Conservation (phyloP, 2,329 filamentous ascomycete genomes). For the Sordariomycetes sp. region DNA sequence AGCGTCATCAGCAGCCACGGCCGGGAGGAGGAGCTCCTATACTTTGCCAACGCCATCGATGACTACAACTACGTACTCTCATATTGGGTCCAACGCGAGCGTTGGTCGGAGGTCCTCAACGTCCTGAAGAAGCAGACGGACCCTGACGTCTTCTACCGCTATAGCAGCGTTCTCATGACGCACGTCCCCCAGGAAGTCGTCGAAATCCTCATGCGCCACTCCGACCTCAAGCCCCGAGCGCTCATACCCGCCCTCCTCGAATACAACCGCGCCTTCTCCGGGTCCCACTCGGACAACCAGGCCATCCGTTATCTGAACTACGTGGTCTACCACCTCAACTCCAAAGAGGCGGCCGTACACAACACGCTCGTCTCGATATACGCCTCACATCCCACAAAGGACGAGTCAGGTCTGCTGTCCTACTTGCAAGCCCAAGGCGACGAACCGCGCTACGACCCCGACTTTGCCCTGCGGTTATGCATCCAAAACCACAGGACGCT, state of each 20-base stretch:
- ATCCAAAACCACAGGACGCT: slow-evolving; percentile 91
- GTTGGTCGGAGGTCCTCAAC: slow-evolving; percentile 77
- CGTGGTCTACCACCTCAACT: slow-evolving; percentile 77
- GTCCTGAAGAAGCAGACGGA: slow-evolving; percentile 92
- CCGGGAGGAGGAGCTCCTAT: slow-evolving; percentile 83
- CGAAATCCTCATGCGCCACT: slow-evolving; percentile 92
- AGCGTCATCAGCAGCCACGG: slow-evolving; percentile 95
- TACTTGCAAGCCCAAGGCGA: slow-evolving; percentile 89
- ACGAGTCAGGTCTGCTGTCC: slow-evolving; percentile 75
- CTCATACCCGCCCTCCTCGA: slow-evolving; percentile 90
- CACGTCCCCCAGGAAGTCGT: slow-evolving; percentile 78
- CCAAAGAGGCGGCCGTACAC: slow-evolving; percentile 79
- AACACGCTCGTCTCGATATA: slow-evolving; percentile 97
- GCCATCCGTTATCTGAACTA: slow-evolving; percentile 90
- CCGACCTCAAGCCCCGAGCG: slow-evolving; percentile 73
- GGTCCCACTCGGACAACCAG: slow-evolving; percentile 66
- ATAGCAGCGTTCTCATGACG: slow-evolving; percentile 93
- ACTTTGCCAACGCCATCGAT: slow-evolving; percentile 78
- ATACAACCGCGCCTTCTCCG: slow-evolving; percentile 73
- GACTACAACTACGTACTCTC: slow-evolving; percentile 93
- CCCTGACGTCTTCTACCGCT: slow-evolving; percentile 88
- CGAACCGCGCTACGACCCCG: slow-evolving; percentile 81
- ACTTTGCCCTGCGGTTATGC: slow-evolving; percentile 91
- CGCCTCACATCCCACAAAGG: slow-evolving; percentile 72
- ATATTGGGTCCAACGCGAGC: slow-evolving; percentile 95